Evolutionary conservation across 2,329 filamentous ascomycete genomes (phyloP), one percentile per base, ranked within the genome.

Genomic region (Cladosporium colombiae): DNA sequence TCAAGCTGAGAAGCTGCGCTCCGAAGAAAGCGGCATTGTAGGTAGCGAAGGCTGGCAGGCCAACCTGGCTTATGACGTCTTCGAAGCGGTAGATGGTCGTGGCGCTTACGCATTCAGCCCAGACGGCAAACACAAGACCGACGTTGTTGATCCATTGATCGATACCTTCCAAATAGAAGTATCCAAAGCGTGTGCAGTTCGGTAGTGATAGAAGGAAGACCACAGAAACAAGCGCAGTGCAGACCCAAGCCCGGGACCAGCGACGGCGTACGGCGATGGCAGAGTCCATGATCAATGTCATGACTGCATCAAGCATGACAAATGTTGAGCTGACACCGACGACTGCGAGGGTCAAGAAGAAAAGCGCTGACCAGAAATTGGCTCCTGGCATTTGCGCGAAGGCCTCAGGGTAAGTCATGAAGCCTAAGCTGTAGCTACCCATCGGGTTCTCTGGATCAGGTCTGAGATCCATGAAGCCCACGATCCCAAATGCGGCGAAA

Each of bases 281-380:
- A 0, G 82, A 79, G 66, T 87, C 85, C 74, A 84, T 81, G 49
- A 83, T 75, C 53, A 86, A 70, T 0, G 85, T 87, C 10, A 83
- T 82, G 3, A 83, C 78, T 5, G 83, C 84, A 69, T 87, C 85
- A 7, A 87, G 75, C 84, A 87, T 86, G 61, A 84, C 84, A 66
- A 86, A 87, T 0, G 85, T 83, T 0, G 84, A 86, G 67, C 82
- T 85, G 70, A 85, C 85, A 0, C 85, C 85, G 0, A 87, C 79
- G 0, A 87, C 82, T 65, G 86, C 81, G 7, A 87, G 78, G 0
- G 85, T 87, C 65, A 87, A 84, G 73, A 88, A 87, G 2, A 87
- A 75, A 0, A 84, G 75, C 14, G 86, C 76, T 0, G 85, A 83
- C 84, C 84, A 87, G 68, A 84, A 86, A 50, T 86, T 86, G 1